phyloP scores from a whole-genome alignment of 352 stramenopile species.

The Hyaloperonospora arabidopsidis region DNA sequence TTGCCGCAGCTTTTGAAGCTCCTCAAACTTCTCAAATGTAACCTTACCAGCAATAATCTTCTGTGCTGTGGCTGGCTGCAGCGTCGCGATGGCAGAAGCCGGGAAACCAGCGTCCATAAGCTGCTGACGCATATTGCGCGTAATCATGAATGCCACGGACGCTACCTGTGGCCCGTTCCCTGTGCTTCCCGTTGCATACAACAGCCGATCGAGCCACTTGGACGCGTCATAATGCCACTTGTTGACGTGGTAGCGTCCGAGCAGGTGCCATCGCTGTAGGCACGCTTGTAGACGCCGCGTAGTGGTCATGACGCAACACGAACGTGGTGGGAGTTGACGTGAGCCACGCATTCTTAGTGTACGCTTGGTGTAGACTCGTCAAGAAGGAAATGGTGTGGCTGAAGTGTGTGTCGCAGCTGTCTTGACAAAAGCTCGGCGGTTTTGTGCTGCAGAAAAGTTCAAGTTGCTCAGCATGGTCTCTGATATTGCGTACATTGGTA shows the following conservation, averaged over 20 bases:
- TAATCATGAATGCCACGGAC: slow-evolving; percentile 84
- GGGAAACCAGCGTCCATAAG: slow-evolving; percentile 51
- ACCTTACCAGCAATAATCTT: slow-evolving; percentile 51
- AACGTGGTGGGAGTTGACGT: too few relatives aligned
- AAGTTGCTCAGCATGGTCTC: too few relatives aligned
- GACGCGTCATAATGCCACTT: slow-evolving; percentile 80
- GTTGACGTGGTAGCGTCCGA: slow-evolving; percentile 72
- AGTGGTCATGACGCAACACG: slow-evolving; percentile 18
- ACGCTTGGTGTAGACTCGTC: too few relatives aligned
- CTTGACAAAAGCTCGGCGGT: too few relatives aligned
- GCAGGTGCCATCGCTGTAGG: slow-evolving; percentile 52
- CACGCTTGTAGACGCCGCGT: slow-evolving; percentile 36
- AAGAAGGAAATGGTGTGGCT: too few relatives aligned
- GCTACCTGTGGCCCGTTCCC: slow-evolving; percentile 37
- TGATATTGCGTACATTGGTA: too few relatives aligned
- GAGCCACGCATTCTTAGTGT: too few relatives aligned
- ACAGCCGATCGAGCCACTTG: slow-evolving; percentile 66
- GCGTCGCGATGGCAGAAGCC: slow-evolving; percentile 44
- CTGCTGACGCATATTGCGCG: slow-evolving; percentile 56
- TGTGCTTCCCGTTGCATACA: slow-evolving; percentile 48
- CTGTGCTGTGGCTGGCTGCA: slow-evolving; percentile 53
- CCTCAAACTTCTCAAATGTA: slow-evolving; percentile 44
- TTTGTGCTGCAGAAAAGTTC: too few relatives aligned
- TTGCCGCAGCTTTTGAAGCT: slow-evolving; percentile 32
- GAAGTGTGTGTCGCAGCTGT: too few relatives aligned